A percentile compares a stretch with the other conserved stretches of the same genome.
Evolutionary conservation across 179 eudicot genomes (phyloP).

Genomic region (Spinacia oleracea): DNA sequence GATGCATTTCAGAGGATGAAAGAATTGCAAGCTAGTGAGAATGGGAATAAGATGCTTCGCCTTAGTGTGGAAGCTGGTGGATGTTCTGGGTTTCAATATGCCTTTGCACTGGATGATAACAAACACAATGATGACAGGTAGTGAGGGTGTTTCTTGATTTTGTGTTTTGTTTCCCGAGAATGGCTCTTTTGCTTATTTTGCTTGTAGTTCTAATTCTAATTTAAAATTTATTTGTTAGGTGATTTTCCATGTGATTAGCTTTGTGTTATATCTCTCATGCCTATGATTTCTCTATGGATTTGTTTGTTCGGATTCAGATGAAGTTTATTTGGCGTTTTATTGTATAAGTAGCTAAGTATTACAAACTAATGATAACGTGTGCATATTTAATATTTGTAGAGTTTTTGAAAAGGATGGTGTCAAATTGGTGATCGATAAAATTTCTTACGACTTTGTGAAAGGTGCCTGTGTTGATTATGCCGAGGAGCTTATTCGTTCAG

Average conservation of each 20-base stretch:
- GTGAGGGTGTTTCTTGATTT: background rate
- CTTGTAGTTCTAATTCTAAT: background rate
- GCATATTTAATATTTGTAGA: slow-evolving; percentile 37
- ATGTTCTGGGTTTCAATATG: slow-evolving; percentile 95
- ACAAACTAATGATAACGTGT: background rate
- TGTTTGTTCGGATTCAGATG: background rate
- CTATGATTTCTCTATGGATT: background rate
- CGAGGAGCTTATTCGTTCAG: slow-evolving; percentile 97
- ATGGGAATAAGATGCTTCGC: slow-evolving; percentile 65
- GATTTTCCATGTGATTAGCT: background rate
- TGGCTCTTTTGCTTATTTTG: background rate
- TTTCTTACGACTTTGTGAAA: slow-evolving; percentile 86
- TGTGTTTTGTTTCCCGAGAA: too few relatives aligned
- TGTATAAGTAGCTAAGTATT: background rate
- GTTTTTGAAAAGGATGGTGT: slow-evolving; percentile 86
- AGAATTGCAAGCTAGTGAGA: slow-evolving; percentile 75
- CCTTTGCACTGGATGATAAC: slow-evolving; percentile 74
- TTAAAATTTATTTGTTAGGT: background rate
- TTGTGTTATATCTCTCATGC: background rate
- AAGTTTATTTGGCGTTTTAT: background rate
- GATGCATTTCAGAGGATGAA: slow-evolving; percentile 66
- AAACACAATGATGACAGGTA: slow-evolving; percentile 78
- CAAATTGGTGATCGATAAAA: slow-evolving; percentile 80
- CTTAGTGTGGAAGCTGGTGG: slow-evolving; percentile 97
- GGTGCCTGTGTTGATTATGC: slow-evolving; percentile 95